Percentiles rank a stretch among this genome's conserved stretches.
Conservation (phyloP, 768 basidiomycete genomes). For the Suillus paluster region DNA sequence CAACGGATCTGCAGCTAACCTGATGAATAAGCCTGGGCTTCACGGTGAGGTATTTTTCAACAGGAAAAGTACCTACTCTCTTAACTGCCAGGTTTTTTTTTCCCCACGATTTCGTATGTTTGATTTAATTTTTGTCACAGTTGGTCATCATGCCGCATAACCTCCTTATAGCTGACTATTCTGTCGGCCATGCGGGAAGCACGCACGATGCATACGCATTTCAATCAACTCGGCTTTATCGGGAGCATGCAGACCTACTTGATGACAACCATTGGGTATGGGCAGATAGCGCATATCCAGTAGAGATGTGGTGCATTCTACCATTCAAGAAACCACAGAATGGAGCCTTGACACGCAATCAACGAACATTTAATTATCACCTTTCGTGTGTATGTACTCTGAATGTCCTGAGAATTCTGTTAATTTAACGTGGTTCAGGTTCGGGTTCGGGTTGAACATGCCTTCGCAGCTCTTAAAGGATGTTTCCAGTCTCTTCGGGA, state of each 20-base stretch:
- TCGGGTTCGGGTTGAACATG: neutral
- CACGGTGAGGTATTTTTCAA: conserved; percentile 23
- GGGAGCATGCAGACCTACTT: conserved; percentile 7
- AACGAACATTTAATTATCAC: conserved; percentile 23
- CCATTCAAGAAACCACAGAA: conserved; percentile 29
- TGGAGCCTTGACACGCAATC: conserved; percentile 17
- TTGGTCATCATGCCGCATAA: conserved; percentile 14
- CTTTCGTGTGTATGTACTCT: conserved; percentile 16
- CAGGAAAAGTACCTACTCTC: conserved; percentile 20
- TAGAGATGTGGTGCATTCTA: conserved; percentile 24
- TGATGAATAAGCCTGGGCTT: conserved; percentile 20
- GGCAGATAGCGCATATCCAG: conserved; percentile 11
- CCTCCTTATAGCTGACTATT: conserved; percentile 15
- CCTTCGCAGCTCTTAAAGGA: neutral
- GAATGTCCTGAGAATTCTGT: neutral
- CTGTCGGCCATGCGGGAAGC: too few relatives aligned
- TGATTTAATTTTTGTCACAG: conserved; percentile 4
- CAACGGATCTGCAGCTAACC: conserved; percentile 13
- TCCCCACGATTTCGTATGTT: conserved; percentile 14
- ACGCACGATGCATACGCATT: conserved; percentile 18
- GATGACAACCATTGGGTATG: conserved; percentile 16
- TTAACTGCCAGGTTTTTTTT: too few relatives aligned
- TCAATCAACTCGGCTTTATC: neutral
- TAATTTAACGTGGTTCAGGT: neutral
- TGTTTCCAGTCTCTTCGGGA: too few relatives aligned